Evolutionary conservation across 2,329 filamentous ascomycete species (phyloP), one percentile per base, ranked within the genome.

Genomic region (Botrytis cinerea): DNA sequence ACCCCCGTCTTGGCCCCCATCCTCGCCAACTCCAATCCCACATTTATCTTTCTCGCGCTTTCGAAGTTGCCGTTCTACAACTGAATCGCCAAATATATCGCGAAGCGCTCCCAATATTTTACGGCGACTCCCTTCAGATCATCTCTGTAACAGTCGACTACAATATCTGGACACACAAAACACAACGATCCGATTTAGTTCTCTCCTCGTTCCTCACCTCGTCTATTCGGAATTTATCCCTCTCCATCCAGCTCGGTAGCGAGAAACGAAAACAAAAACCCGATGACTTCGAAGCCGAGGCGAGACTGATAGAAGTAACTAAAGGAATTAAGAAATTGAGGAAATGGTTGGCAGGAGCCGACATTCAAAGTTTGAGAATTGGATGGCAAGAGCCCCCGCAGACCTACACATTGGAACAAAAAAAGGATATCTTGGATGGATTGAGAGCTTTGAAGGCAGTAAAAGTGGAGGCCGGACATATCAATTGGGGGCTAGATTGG

Each of bases 241-340:
- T 79, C 4, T 75, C 75, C 32, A 75, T 80, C 25, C 75, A 77
- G 20, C 74, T 79, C 2, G 79, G 78, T 16, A 73, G 71, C 51
- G 79, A 80, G 69, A 79, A 82, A 69, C 80, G 81, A 61, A 80
- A 80, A 72, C 81, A 77, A 64, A 81, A 80, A 76, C 82, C 80
- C 2, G 73, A 76, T 32, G 78, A 78, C 2, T 76, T 80, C 16
- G 83, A 84, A 61, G 75, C 75, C 10, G 74, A 74, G 12, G 93
- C 88, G n/a, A 97, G 86, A 25, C 89, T 87, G 68, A 93, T 86
- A 71, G 90, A 90, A 71, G 89, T 92, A 73, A 96, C 89, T 80
- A 97, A 98, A 0, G 96, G 96, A 10, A 75, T 79, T 16, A 77
- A 75, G 73, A 79, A 79, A 62, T 46, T 76, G 25, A 68, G 76